Percentiles rank a stretch among this genome's conserved stretches.
phyloP scores from a whole-genome alignment of 2,329 filamentous ascomycete species.

The Leptographium wingfieldii region DNA sequence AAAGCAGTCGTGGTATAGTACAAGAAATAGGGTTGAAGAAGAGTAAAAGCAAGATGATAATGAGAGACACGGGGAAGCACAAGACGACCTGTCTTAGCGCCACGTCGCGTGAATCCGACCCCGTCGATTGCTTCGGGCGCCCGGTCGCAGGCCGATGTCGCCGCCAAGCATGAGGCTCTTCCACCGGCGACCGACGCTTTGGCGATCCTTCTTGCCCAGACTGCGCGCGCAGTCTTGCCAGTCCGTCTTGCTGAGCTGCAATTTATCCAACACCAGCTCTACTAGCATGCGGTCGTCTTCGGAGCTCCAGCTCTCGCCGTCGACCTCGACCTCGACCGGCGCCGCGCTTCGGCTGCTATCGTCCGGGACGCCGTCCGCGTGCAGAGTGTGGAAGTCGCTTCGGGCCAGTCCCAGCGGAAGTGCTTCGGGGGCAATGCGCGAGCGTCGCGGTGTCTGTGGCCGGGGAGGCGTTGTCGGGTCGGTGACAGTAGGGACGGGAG shows the following conservation, averaged over 20 bases:
- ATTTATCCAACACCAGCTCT: conserved; percentile 55
- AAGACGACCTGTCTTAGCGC: conserved; percentile 24
- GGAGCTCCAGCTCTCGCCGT: conserved; percentile 41
- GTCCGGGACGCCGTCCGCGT: conserved; percentile 20
- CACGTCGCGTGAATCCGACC: conserved; percentile 41
- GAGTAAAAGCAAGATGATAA: neutral
- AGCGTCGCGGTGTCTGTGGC: conserved; percentile 46
- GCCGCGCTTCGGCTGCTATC: conserved; percentile 8
- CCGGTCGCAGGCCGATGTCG: conserved; percentile 37
- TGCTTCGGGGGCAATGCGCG: conserved; percentile 46
- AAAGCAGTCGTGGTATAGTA: neutral
- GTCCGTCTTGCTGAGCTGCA: conserved; percentile 49
- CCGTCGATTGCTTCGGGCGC: conserved; percentile 27
- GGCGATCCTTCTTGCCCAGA: conserved; percentile 47
- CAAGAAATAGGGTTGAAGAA: neutral
- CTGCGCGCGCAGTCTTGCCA: conserved; percentile 56
- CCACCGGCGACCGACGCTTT: conserved; percentile 47
- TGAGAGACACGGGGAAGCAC: neutral
- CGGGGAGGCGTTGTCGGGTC: conserved; percentile 8
- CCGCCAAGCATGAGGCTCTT: conserved; percentile 47
- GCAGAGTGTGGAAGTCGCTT: conserved; percentile 42
- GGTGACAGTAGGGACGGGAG: neutral
- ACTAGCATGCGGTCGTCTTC: conserved; percentile 54
- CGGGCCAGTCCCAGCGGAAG: conserved; percentile 47
- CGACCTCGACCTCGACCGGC: conserved; percentile 30